A percentile compares a stretch with the other conserved stretches of the same genome.
Conservation (phyloP, 2,329 filamentous ascomycete genomes). For the Penicillium sp. region DNA sequence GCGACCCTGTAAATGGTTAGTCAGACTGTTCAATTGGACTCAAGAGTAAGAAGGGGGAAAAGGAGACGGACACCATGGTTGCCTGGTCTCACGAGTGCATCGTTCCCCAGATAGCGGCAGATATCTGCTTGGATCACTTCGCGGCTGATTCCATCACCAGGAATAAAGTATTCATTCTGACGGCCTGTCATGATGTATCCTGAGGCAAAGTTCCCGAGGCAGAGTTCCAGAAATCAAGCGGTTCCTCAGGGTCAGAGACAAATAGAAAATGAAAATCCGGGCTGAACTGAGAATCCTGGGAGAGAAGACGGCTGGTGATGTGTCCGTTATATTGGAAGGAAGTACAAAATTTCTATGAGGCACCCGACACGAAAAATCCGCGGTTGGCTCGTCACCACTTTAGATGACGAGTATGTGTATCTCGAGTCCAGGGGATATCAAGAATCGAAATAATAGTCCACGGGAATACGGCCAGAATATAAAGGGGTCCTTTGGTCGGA, state of each 20-base stretch:
- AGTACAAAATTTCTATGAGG: constrained; percentile 20
- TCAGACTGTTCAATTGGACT: constrained; percentile 11
- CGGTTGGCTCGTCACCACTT: constrained; percentile 16
- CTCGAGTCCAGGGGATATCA: background rate
- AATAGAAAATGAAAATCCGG: constrained; percentile 16
- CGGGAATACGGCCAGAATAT: constrained; percentile 11
- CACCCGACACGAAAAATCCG: constrained; percentile 9
- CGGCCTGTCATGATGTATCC: constrained; percentile 40
- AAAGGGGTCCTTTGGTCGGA: constrained; percentile 8
- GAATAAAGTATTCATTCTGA: constrained; percentile 75
- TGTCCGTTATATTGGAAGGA: constrained; percentile 21
- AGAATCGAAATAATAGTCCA: constrained; percentile 7
- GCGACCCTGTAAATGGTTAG: constrained; percentile 52
- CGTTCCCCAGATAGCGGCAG: constrained; percentile 76
- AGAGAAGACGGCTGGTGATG: constrained; percentile 9
- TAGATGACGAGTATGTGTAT: constrained; percentile 8
- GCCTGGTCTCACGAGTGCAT: constrained; percentile 71
- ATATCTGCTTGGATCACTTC: constrained; percentile 82
- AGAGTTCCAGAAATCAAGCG: constrained; percentile 21
- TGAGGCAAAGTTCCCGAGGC: constrained; percentile 22
- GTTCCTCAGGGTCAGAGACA: constrained; percentile 29
- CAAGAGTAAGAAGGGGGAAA: constrained; percentile 11
- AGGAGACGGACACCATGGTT: constrained; percentile 61
- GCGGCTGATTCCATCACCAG: constrained; percentile 73
- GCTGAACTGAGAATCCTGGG: constrained; percentile 4